Evolutionary conservation across 23 red algal species (phyloP).

Genomic region (Gracilaria gracilis): DNA sequence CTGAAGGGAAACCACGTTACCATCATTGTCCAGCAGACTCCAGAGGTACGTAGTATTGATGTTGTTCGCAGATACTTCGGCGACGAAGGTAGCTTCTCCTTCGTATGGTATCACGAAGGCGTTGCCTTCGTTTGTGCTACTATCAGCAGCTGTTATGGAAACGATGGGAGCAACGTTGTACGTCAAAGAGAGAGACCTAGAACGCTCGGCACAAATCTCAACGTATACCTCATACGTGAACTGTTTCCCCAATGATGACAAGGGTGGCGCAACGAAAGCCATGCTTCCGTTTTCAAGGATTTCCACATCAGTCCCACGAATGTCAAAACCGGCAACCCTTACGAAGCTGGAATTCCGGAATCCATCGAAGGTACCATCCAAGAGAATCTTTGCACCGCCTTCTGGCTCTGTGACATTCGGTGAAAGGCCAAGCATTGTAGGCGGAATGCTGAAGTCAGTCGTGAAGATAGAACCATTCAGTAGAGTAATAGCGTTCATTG

Average conservation of each 20-base stretch:
- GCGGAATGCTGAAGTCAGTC: slow-evolving; percentile 44
- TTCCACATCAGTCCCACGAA: slow-evolving; percentile 11
- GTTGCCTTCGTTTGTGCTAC: slow-evolving; percentile 26
- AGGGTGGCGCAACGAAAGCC: slow-evolving; percentile 20
- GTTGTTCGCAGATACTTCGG: slow-evolving; percentile 57
- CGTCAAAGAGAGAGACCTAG: slow-evolving; percentile 10
- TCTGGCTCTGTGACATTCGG: slow-evolving; percentile 19
- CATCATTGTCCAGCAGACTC: slow-evolving; percentile 17
- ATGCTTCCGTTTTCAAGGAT: slow-evolving; percentile 11
- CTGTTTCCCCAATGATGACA: slow-evolving; percentile 29
- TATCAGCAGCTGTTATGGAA: slow-evolving; percentile 57
- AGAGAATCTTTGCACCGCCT: slow-evolving; percentile 33
- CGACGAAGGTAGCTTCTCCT: slow-evolving; percentile 42
- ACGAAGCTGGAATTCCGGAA: slow-evolving; percentile 29
- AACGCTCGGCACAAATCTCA: slow-evolving; percentile 50
- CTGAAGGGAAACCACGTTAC: slow-evolving; percentile 4
- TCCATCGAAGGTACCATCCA: slow-evolving; percentile 38
- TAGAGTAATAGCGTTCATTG: slow-evolving; percentile 7
- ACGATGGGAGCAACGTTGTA: slow-evolving; percentile 49
- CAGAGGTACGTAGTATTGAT: slow-evolving; percentile 32
- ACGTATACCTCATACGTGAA: slow-evolving; percentile 52
- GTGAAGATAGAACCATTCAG: background rate
- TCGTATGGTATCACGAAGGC: slow-evolving; percentile 34
- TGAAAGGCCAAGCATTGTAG: background rate
- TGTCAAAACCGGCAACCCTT: slow-evolving; percentile 35